A percentile compares a stretch with the other conserved stretches of the same genome.
Evolutionary conservation across 2,329 filamentous ascomycete genomes (phyloP).

Genomic region (Ophiostoma sp.): DNA sequence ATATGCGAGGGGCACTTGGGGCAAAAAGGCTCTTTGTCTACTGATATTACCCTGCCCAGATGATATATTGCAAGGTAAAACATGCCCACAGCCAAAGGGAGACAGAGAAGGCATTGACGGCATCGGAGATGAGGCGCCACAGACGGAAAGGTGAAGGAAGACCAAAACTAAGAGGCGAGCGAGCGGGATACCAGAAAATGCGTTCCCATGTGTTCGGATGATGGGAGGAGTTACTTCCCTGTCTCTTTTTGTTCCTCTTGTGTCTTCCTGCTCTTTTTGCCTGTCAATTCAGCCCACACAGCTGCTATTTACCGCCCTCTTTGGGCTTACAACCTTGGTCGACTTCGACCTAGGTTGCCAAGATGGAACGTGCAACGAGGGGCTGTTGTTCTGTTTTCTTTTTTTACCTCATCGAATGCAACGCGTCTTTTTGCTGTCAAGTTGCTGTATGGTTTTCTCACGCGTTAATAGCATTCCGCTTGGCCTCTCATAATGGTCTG

Average conservation of each 20-base stretch:
- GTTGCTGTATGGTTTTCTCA: neutral
- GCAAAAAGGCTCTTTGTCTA: neutral
- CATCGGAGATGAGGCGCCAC: slow-evolving; percentile 24
- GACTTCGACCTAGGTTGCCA: neutral
- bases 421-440: neutral
- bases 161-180: neutral
- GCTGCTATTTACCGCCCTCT: neutral
- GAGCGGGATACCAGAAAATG: neutral
- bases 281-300: neutral
- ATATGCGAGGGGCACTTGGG: neutral
- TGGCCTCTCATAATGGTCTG: neutral
- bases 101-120: slow-evolving; percentile 23
- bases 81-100: neutral
- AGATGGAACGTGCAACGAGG: neutral
- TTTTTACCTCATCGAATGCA: neutral
- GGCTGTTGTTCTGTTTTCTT: neutral
- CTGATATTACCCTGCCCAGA: neutral
- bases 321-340: neutral
- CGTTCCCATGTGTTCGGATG: slow-evolving; percentile 16
- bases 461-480: slow-evolving; percentile 12
- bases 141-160: neutral
- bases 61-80: slow-evolving; percentile 9
- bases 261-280: neutral
- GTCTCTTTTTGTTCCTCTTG: neutral
- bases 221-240: neutral